phyloP scores from a whole-genome alignment of 1,139 yeast genomes.

The Geotrichum candidum region DNA sequence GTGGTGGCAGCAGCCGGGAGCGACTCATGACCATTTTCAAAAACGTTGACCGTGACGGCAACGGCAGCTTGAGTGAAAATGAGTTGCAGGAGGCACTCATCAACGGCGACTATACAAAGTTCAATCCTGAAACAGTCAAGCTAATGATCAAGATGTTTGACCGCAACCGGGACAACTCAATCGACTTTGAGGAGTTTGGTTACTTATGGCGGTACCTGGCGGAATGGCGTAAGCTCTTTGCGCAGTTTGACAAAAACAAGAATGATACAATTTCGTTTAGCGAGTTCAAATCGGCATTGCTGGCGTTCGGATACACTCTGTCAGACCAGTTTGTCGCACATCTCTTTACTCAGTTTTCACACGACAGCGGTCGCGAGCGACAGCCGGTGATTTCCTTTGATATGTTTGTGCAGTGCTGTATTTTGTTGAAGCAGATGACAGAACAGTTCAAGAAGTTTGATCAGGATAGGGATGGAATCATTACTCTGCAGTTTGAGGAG shows the following conservation, averaged over 20 bases:
- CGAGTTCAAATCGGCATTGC: constrained; percentile 61
- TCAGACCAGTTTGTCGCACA: constrained; percentile 57
- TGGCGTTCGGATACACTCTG: constrained; percentile 63
- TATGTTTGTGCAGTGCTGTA: constrained; percentile 72
- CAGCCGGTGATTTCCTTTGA: constrained; percentile 69
- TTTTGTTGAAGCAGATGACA: constrained; percentile 69
- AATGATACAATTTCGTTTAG: constrained; percentile 61
- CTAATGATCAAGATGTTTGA: constrained; percentile 65
- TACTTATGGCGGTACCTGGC: constrained; percentile 66
- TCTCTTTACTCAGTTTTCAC: constrained; percentile 55
- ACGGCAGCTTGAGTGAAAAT: constrained; percentile 52
- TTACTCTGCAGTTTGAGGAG: constrained; percentile 71
- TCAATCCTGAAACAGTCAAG: constrained; percentile 55
- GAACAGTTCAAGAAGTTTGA: constrained; percentile 76
- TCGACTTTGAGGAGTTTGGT: constrained; percentile 62
- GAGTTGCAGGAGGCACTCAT: constrained; percentile 60
- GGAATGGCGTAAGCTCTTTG: constrained; percentile 65
- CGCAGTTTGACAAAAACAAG: constrained; percentile 55
- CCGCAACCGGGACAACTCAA: constrained; percentile 43
- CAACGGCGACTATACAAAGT: constrained; percentile 57
- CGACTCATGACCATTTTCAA: constrained; percentile 25
- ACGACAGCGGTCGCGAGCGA: constrained; percentile 38
- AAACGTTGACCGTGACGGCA: constrained; percentile 31
- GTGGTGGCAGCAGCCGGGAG: neutral
- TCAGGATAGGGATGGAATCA: constrained; percentile 67